Evolutionary conservation across 73 alveolate species (phyloP), one percentile per base, ranked within the genome.

Genomic region (Urostyla sp.): DNA sequence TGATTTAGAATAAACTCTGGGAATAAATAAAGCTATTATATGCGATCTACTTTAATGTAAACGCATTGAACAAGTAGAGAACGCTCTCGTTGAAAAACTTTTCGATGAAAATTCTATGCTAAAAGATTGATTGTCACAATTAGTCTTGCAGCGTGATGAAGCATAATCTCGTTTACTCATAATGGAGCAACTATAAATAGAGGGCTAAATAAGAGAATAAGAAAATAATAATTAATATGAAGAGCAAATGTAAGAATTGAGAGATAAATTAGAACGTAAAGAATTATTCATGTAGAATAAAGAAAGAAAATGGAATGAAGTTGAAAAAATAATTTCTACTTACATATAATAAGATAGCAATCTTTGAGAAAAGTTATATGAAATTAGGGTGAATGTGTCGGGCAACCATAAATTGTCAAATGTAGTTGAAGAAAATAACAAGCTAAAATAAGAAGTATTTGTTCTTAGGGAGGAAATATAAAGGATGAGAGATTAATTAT

Each of bases 361-460:
- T 18, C 87, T 75, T 13, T 2, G 69, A 27, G 87, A 54, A 4
- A 75, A 56, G 28, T 69, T 75, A 5, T 35, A 21, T 75, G 87
- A 75, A 4, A 44, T 57, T 16, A 75, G 75, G 43, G 61, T 56
- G 31, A 40, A 57, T 53, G 69, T 75, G 21, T 40, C 3, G 37
- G 26, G 58, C 30, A 58, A 36, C 36, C 36, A 57, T 36, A 75
- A 75, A 35, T 57, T 75, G 1, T 28, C 80, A 57, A 75, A 75
- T 75, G 87, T 75, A 24, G 79, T 75, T n/a, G 78, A 55, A 27
- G 87, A 75, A 40, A 75, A 75, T 51, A 79, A 75, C 20, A 75
- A 57, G 24, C 80, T 75, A 16, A 75, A 75, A 40, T 27, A 38
- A 4, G 20, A 69, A n/a, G n/a, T n/a, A n/a, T n/a, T n/a, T n/a